phyloP scores from a whole-genome alignment of 768 basidiomycete species.

The Kwoniella dejecticola region DNA sequence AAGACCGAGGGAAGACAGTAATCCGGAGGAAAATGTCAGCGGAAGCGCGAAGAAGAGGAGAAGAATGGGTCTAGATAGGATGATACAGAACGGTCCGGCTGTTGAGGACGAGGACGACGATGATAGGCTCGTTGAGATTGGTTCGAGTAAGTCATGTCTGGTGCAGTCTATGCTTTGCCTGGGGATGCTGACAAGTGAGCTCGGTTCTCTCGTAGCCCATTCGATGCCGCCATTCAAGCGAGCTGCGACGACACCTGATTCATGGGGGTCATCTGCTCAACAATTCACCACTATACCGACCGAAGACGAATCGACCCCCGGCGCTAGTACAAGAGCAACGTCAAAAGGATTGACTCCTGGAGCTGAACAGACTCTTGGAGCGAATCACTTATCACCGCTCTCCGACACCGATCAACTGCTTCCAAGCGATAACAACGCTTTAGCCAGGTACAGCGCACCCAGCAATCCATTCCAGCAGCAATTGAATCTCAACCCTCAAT shows the following conservation, averaged over 20 bases:
- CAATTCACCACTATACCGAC: constrained; percentile 42
- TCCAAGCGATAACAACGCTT: constrained; percentile 17
- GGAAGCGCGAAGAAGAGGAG: constrained; percentile 34
- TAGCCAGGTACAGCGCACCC: constrained; percentile 25
- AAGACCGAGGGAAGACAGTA: constrained; percentile 25
- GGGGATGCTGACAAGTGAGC: too few species aligned
- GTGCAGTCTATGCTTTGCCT: too few species aligned
- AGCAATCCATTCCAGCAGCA: neutral
- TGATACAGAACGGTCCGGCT: constrained; percentile 48
- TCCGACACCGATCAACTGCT: constrained; percentile 27
- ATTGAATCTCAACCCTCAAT: neutral
- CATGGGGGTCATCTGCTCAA: constrained; percentile 30
- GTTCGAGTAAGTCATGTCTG: constrained; percentile 33
- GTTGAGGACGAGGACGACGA: constrained; percentile 26
- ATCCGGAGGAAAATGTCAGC: constrained; percentile 9
- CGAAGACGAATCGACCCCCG: constrained; percentile 35
- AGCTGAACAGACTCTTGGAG: constrained; percentile 17
- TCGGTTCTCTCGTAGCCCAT: constrained; percentile 1
- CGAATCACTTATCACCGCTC: constrained; percentile 23
- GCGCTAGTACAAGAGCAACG: constrained; percentile 15
- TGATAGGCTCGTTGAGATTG: constrained; percentile 39
- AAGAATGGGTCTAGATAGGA: constrained; percentile 48
- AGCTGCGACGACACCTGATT: constrained; percentile 12
- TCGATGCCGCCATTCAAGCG: constrained; percentile 17
- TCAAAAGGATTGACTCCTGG: constrained; percentile 22